These are phyloP conservation scores for Chlamydomonas incerta DNA, from an alignment of 139 green algal species.

Conservation along the genomic window DNA sequence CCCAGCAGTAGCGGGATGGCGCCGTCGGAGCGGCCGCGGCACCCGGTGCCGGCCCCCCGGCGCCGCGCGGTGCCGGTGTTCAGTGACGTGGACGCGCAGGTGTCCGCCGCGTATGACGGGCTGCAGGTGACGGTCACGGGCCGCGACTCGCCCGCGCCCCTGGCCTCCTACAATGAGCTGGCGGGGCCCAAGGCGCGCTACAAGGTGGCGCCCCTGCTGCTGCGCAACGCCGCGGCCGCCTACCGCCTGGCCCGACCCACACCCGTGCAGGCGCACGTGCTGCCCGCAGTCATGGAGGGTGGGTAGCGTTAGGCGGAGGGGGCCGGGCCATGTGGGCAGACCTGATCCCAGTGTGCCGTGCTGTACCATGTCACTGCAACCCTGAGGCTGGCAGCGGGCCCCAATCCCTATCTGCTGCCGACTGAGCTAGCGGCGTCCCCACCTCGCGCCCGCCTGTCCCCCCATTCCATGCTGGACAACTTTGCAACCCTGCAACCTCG, in stretches of 20 bases:
- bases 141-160: not conserved
- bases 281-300: conserved; percentile 42
- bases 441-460: too few relatives aligned
- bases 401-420: too few relatives aligned
- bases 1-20: too few relatives aligned
- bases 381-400: too few relatives aligned
- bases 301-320: too few relatives aligned
- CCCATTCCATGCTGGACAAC: too few relatives aligned
- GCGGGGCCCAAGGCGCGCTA: not conserved
- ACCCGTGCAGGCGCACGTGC: conserved; percentile 42
- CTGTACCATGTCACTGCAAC: too few relatives aligned
- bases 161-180: conserved; percentile 40
- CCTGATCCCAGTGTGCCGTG: too few relatives aligned
- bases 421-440: too few relatives aligned
- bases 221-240: conserved; percentile 18
- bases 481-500: not conserved
- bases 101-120: conserved; percentile 1
- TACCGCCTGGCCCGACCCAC: conserved; percentile 33
- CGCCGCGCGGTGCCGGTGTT: not conserved
- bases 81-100: not conserved
- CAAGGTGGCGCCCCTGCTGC: conserved; percentile 1
- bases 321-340: too few relatives aligned
- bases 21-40: too few relatives aligned
- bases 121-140: not conserved
- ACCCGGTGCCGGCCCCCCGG: too few relatives aligned